Percentiles rank a stretch among this genome's conserved stretches.
Conservation (phyloP, 192 early-diverging fungal genomes). For the Glomus cerebriforme region DNA sequence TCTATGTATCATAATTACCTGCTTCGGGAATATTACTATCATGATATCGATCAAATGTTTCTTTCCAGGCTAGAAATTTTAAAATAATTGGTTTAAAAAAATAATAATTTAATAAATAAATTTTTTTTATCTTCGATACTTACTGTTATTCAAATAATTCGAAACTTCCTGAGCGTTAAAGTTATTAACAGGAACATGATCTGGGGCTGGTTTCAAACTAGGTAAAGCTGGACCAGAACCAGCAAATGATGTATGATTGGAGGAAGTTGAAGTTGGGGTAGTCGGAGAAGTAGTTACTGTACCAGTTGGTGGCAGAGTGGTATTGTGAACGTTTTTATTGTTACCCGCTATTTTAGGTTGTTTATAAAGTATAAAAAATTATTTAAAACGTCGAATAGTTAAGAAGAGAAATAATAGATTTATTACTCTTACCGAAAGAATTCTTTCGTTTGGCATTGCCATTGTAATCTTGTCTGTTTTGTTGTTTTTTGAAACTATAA, state of each 20-base stretch:
- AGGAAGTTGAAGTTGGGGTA: not conserved
- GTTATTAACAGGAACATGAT: slow-evolving; percentile 31
- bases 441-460: slow-evolving; percentile 18
- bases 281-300: slow-evolving; percentile 5
- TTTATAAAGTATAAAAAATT: not conserved
- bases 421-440: slow-evolving; percentile 14
- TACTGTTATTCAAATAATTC: slow-evolving; percentile 30
- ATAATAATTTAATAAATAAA: not conserved
- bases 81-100: not conserved
- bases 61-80: slow-evolving; percentile 10
- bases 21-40: slow-evolving; percentile 23
- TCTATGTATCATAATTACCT: not conserved
- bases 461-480: slow-evolving; percentile 6
- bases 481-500: slow-evolving; percentile 29
- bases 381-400: not conserved
- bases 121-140: not conserved
- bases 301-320: not conserved
- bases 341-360: slow-evolving; percentile 12
- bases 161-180: slow-evolving; percentile 32
- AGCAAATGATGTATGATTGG: not conserved
- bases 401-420: not conserved
- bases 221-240: slow-evolving; percentile 13
- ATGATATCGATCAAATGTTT: not conserved
- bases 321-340: slow-evolving; percentile 17
- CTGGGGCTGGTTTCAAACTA: not conserved